These are phyloP conservation scores for Prunus fruticosa DNA, from an alignment of 306 rosid species.

Conservation along the genomic window DNA sequence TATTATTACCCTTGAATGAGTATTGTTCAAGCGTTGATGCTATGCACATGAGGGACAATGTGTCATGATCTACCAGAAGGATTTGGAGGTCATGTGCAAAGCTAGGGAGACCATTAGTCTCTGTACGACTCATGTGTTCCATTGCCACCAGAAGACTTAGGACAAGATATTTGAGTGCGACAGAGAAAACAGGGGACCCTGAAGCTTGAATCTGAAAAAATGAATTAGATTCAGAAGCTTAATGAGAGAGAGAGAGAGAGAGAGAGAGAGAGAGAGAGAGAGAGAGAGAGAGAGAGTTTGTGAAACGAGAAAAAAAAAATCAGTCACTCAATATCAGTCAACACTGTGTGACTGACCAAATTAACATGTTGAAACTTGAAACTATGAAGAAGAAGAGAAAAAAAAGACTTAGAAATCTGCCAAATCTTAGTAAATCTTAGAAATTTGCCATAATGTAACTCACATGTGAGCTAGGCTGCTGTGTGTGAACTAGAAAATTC, in stretches of 20 bases:
- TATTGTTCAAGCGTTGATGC: slow-evolving; percentile 36
- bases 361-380: not conserved
- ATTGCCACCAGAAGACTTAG: slow-evolving; percentile 1
- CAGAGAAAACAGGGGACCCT: not conserved
- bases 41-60: slow-evolving; percentile 21
- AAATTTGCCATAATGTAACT: too few relatives aligned
- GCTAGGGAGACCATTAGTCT: slow-evolving; percentile 19
- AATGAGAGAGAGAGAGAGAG: not conserved
- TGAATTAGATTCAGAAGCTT: not conserved
- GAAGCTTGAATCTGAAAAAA: not conserved
- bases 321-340: not conserved
- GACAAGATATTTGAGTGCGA: not conserved
- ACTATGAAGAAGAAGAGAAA: not conserved
- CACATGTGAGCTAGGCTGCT: too few relatives aligned
- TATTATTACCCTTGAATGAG: slow-evolving; percentile 41
- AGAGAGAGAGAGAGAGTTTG: not conserved
- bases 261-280: not conserved
- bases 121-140: not conserved
- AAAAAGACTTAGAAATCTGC: not conserved
- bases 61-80: slow-evolving; percentile 42
- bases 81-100: slow-evolving; percentile 40
- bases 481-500: too few relatives aligned
- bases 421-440: too few relatives aligned
- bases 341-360: not conserved
- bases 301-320: too few relatives aligned